Conservation (phyloP, 805 yeast genomes). For the Yamadazyma olivae region DNA sequence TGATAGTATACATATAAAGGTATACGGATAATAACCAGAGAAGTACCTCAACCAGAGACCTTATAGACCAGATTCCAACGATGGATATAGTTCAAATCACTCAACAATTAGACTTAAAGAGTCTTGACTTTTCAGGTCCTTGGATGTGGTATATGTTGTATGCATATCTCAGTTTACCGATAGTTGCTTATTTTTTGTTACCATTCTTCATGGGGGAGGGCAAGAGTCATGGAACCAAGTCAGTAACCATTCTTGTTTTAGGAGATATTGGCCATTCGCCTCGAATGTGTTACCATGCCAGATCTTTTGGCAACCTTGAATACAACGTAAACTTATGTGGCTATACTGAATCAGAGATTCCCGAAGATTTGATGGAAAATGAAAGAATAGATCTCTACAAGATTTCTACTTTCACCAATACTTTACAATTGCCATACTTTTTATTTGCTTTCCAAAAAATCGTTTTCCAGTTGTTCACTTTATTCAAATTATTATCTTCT, state of each 20-base stretch:
- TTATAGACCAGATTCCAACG: too few relatives aligned
- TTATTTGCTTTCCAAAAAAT: slow-evolving; percentile 61
- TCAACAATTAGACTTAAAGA: slow-evolving; percentile 1
- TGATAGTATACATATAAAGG: too few relatives aligned
- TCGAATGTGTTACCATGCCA: slow-evolving; percentile 87
- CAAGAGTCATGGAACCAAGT: slow-evolving; percentile 16
- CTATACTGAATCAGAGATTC: slow-evolving; percentile 58
- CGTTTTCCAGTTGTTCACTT: slow-evolving; percentile 46
- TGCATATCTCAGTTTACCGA: slow-evolving; percentile 46
- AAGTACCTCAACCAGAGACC: too few relatives aligned
- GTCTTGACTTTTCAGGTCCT: slow-evolving; percentile 19
- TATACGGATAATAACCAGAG: too few relatives aligned
- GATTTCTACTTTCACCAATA: slow-evolving; percentile 40
- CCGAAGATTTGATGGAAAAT: slow-evolving; percentile 49
- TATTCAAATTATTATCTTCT: slow-evolving; percentile 47
- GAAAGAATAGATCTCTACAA: slow-evolving; percentile 50
- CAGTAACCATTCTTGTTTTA: slow-evolving; percentile 75
- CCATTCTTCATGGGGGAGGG: slow-evolving; percentile 3
- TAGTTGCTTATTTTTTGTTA: slow-evolving; percentile 15
- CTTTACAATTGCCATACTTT: slow-evolving; percentile 46
- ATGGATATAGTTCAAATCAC: too few relatives aligned
- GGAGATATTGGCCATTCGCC: slow-evolving; percentile 97
- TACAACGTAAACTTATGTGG: slow-evolving; percentile 84
- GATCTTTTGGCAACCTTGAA: slow-evolving; percentile 65
- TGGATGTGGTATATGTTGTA: slow-evolving; percentile 46